phyloP scores from a whole-genome alignment of 2,329 filamentous ascomycete genomes.

The Aureobasidium sp. region DNA sequence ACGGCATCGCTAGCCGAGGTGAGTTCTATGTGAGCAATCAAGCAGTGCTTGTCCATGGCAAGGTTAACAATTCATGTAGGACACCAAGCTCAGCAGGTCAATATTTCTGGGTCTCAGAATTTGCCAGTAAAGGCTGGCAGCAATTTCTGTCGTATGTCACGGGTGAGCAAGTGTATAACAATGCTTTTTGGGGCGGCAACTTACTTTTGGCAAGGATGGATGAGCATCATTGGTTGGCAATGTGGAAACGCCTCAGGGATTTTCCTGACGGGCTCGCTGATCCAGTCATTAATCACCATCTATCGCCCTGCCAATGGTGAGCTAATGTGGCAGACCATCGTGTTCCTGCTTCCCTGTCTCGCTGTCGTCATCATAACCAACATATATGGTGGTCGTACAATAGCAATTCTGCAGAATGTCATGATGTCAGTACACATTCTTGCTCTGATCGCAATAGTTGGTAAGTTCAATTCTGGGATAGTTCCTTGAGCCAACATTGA shows the following conservation, averaged over 20 bases:
- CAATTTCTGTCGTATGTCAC: conserved; percentile 15
- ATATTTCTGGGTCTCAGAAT: neutral
- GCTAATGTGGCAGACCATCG: neutral
- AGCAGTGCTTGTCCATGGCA: too few species aligned
- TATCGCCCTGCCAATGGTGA: neutral
- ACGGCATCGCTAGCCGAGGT: conserved; percentile 24
- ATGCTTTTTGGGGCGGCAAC: neutral
- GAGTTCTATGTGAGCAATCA: conserved; percentile 2
- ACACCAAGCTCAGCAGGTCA: neutral
- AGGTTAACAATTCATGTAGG: neutral
- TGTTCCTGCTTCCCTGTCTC: neutral
- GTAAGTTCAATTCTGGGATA: neutral
- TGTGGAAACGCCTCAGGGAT: conserved; percentile 18
- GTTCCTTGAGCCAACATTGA: neutral
- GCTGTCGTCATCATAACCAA: neutral
- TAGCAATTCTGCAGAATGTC: conserved; percentile 25
- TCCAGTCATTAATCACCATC: conserved; percentile 17
- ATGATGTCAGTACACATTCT: conserved; percentile 31
- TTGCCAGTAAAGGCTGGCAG: neutral
- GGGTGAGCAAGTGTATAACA: neutral
- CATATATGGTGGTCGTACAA: neutral
- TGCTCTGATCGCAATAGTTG: conserved; percentile 26
- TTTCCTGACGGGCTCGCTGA: conserved; percentile 17
- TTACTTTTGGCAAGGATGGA: conserved; percentile 12
- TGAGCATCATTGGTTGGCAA: conserved; percentile 18